Percentiles rank a stretch among this genome's conserved stretches.
Evolutionary conservation across 805 yeast species (phyloP).

Genomic region (Danielozyma ontarioensis): DNA sequence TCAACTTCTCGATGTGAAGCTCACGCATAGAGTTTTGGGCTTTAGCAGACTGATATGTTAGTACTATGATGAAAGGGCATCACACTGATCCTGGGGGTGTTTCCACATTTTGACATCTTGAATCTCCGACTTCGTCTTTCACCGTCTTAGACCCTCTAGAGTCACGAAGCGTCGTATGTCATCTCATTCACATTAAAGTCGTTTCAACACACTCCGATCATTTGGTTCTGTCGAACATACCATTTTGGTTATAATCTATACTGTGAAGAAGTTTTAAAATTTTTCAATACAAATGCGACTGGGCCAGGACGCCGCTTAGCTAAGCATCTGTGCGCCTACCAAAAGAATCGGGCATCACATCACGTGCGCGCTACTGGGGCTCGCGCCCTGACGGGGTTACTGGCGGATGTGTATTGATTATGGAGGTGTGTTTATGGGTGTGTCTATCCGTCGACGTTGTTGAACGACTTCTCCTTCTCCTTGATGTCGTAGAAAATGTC

Average conservation of each 20-base stretch:
- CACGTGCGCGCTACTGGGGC: too few relatives aligned
- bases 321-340: too few relatives aligned
- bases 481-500: constrained; percentile 88
- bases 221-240: too few relatives aligned
- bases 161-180: too few relatives aligned
- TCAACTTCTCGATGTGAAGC: constrained; percentile 97
- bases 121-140: too few relatives aligned
- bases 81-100: too few relatives aligned
- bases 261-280: background rate
- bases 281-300: background rate
- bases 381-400: background rate
- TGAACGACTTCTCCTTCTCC: constrained; percentile 82
- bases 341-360: too few relatives aligned
- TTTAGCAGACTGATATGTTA: constrained; percentile 28
- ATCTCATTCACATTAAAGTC: too few relatives aligned
- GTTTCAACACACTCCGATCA: too few relatives aligned
- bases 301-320: background rate
- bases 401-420: background rate
- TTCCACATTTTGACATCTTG: too few relatives aligned
- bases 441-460: constrained; percentile 56
- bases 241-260: background rate
- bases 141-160: too few relatives aligned
- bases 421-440: background rate
- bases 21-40: constrained; percentile 97
- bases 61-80: constrained; percentile 3